These are phyloP conservation scores for Starmerella bombicola DNA, from an alignment of 805 yeast genomes.

Conservation along the genomic window DNA sequence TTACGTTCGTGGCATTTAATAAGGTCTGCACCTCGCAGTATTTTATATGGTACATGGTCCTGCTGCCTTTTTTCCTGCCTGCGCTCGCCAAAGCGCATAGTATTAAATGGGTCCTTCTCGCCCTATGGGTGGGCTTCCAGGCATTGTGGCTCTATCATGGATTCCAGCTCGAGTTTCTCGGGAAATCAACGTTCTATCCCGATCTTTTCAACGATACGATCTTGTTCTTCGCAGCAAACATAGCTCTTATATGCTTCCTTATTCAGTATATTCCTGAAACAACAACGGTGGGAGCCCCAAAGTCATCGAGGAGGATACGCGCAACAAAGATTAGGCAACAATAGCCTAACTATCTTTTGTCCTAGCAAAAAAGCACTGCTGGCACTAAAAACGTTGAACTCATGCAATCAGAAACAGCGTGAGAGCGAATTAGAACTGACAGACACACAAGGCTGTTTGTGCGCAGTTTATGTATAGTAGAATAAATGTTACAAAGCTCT, in stretches of 20 bases:
- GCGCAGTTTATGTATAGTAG: too few relatives aligned
- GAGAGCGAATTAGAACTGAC: too few relatives aligned
- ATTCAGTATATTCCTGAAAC: slow-evolving; percentile 35
- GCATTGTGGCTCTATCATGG: slow-evolving; percentile 70
- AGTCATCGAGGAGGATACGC: too few relatives aligned
- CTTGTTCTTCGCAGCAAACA: slow-evolving; percentile 48
- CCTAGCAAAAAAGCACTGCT: too few relatives aligned
- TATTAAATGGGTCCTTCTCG: slow-evolving; percentile 25
- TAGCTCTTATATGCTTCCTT: slow-evolving; percentile 46
- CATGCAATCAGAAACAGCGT: too few relatives aligned
- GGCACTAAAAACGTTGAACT: too few relatives aligned
- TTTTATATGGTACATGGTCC: slow-evolving; percentile 84
- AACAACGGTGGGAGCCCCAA: too few relatives aligned
- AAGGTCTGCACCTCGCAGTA: slow-evolving; percentile 90
- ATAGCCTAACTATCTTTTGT: too few relatives aligned
- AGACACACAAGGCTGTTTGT: too few relatives aligned
- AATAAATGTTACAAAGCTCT: too few relatives aligned
- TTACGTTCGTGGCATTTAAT: slow-evolving; percentile 64
- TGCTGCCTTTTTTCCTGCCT: slow-evolving; percentile 61
- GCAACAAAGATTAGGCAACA: too few relatives aligned
- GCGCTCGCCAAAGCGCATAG: slow-evolving; percentile 31
- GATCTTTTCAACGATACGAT: slow-evolving; percentile 45
- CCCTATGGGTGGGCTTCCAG: slow-evolving; percentile 60
- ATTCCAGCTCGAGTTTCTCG: slow-evolving; percentile 68
- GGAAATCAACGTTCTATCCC: slow-evolving; percentile 49